phyloP scores from a whole-genome alignment of 306 rosid genomes.

The Quercus agrifolia region DNA sequence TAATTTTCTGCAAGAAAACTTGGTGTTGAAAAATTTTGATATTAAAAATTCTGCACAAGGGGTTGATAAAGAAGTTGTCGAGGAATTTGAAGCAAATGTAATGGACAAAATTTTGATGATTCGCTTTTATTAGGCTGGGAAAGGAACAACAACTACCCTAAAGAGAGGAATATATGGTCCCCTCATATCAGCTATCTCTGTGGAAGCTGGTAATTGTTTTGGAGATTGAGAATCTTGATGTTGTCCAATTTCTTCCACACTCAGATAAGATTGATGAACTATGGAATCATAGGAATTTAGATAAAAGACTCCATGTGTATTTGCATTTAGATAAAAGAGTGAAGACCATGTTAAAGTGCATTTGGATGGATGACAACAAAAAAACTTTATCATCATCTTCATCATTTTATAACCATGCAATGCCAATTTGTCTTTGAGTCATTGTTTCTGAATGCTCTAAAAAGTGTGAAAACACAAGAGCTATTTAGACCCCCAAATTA shows the following conservation, averaged over 20 bases:
- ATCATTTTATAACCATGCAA: too few relatives aligned
- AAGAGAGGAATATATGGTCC: slow-evolving; percentile 50
- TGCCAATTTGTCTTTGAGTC: too few relatives aligned
- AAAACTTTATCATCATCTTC: too few relatives aligned
- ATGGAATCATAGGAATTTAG: not conserved
- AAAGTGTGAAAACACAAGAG: too few relatives aligned
- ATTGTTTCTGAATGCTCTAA: too few relatives aligned
- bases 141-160: slow-evolving; percentile 56
- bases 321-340: too few relatives aligned
- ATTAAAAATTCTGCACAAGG: slow-evolving; percentile 32
- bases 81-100: too few relatives aligned
- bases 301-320: too few relatives aligned
- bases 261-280: not conserved
- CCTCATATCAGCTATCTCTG: slow-evolving; percentile 56
- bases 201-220: slow-evolving; percentile 42
- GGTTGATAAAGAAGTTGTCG: slow-evolving; percentile 17
- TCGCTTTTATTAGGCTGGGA: slow-evolving; percentile 64
- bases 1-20: slow-evolving; percentile 31
- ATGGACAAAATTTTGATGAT: slow-evolving; percentile 26
- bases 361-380: too few relatives aligned
- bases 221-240: too few relatives aligned
- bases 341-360: too few relatives aligned
- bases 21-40: slow-evolving; percentile 41
- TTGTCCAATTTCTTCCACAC: not conserved
- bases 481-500: too few relatives aligned